Percentiles rank a stretch among this genome's conserved stretches.
Evolutionary conservation across 2,329 filamentous ascomycete species (phyloP).

Genomic region (Shiraia sp.): DNA sequence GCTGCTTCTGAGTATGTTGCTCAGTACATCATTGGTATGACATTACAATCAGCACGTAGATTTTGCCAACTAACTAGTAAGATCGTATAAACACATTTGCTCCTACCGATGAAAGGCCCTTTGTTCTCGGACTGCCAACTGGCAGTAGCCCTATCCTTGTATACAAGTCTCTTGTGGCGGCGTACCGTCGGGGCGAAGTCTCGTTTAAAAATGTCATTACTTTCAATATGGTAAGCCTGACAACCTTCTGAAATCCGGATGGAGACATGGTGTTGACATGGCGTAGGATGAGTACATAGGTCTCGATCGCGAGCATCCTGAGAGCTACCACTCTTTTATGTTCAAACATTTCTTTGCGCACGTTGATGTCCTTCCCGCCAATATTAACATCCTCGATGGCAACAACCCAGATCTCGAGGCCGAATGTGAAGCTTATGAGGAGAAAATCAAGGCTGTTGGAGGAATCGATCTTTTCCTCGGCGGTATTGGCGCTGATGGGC

Average conservation of each 20-base stretch:
- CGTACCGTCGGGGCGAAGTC: conserved; percentile 72
- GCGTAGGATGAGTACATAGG: conserved; percentile 81
- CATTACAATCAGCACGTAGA: conserved; percentile 20
- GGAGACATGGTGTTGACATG: not conserved
- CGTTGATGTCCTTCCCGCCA: conserved; percentile 77
- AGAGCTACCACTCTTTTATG: conserved; percentile 92
- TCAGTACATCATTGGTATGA: conserved; percentile 73
- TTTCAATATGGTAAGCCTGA: conserved; percentile 77
- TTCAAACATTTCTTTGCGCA: conserved; percentile 89
- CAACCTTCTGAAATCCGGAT: not conserved
- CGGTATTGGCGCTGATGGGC: conserved; percentile 82
- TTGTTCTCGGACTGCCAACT: conserved; percentile 81
- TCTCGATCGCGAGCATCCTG: conserved; percentile 77
- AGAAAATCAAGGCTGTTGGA: conserved; percentile 71
- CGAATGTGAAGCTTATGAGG: conserved; percentile 80
- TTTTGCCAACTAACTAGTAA: conserved; percentile 41
- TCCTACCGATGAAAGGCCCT: conserved; percentile 72
- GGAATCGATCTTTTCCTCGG: conserved; percentile 86
- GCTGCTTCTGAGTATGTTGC: conserved; percentile 75
- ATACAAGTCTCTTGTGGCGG: conserved; percentile 74
- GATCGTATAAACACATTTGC: conserved; percentile 78
- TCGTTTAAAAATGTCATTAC: conserved; percentile 88
- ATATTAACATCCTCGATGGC: conserved; percentile 83
- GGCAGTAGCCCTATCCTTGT: conserved; percentile 79
- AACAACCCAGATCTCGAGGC: conserved; percentile 75